phyloP scores from a whole-genome alignment of 352 stramenopile genomes.

The Globisporangium lucens region DNA sequence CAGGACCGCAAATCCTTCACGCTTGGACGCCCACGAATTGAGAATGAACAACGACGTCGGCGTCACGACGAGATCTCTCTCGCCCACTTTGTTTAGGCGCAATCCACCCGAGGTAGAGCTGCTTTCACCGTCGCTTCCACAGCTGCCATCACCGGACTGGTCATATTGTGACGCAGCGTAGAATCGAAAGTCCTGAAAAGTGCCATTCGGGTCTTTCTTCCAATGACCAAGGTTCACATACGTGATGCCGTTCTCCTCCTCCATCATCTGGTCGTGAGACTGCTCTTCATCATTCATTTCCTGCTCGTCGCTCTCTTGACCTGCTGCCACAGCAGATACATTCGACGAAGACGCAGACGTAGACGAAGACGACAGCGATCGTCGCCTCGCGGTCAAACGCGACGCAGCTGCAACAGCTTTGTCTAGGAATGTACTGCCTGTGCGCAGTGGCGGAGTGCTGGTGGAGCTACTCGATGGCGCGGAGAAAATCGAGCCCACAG shows the following conservation, averaged over 20 bases:
- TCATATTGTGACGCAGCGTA: conserved; percentile 40
- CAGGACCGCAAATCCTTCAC: conserved; percentile 48
- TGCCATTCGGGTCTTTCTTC: conserved; percentile 33
- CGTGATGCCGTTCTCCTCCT: conserved; percentile 20
- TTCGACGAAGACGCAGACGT: conserved; percentile 16
- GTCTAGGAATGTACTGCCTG: conserved; percentile 68
- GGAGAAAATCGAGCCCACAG: conserved; percentile 14
- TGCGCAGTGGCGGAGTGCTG: conserved; percentile 34
- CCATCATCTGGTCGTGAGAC: conserved; percentile 15
- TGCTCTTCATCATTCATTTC: conserved; percentile 18
- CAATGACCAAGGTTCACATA: conserved; percentile 46
- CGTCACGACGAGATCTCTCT: conserved; percentile 72
- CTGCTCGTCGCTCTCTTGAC: conserved; percentile 11
- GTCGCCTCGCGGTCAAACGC: conserved; percentile 31
- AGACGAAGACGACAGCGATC: conserved; percentile 37
- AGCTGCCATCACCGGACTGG: background rate
- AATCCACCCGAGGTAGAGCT: background rate
- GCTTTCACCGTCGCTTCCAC: background rate
- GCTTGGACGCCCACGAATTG: conserved; percentile 37
- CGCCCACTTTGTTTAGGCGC: conserved; percentile 32
- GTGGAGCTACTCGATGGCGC: conserved; percentile 7
- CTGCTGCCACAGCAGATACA: conserved; percentile 5
- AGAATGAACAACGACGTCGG: conserved; percentile 43
- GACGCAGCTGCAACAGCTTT: conserved; percentile 66
- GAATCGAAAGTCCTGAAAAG: conserved; percentile 46